phyloP scores from a whole-genome alignment of 441 rosid genomes.

The Macaranga tanarius region DNA sequence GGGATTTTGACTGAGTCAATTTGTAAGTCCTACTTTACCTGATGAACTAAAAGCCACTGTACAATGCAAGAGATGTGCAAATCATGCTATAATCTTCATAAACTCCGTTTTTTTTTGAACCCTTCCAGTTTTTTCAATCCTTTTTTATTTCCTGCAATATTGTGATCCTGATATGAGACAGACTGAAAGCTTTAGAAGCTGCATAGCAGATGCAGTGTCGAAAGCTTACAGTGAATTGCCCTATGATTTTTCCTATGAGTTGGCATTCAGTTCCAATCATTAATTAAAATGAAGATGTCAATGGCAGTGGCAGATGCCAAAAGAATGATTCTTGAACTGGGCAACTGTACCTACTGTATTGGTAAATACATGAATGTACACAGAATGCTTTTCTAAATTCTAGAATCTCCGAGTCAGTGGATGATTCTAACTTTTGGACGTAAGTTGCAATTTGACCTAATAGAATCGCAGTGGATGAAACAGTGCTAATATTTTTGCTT shows the following conservation, averaged over 20 bases:
- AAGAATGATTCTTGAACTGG: neutral
- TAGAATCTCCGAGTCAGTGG: neutral
- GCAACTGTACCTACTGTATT: neutral
- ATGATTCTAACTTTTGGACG: conserved; percentile 2
- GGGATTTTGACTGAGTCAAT: neutral
- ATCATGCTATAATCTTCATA: neutral
- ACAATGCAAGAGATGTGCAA: conserved; percentile 1
- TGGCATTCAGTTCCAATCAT: neutral
- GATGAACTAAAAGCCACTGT: neutral
- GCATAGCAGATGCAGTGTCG: too few relatives aligned
- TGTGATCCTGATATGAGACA: neutral
- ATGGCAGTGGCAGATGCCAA: neutral
- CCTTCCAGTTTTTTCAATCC: too few relatives aligned
- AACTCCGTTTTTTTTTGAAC: too few relatives aligned
- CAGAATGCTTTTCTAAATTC: too few relatives aligned
- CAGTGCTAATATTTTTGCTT: neutral
- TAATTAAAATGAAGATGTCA: neutral
- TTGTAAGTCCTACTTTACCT: neutral
- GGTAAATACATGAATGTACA: too few relatives aligned
- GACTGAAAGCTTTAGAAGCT: too few relatives aligned
- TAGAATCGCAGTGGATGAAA: conserved; percentile 12
- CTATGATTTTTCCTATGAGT: too few relatives aligned
- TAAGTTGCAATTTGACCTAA: neutral
- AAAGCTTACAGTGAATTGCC: too few relatives aligned
- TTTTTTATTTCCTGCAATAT: too few relatives aligned